Base-by-base conservation (phyloP, 192 early-diverging fungal species). In the Spizellomyces punctatus region DNA sequence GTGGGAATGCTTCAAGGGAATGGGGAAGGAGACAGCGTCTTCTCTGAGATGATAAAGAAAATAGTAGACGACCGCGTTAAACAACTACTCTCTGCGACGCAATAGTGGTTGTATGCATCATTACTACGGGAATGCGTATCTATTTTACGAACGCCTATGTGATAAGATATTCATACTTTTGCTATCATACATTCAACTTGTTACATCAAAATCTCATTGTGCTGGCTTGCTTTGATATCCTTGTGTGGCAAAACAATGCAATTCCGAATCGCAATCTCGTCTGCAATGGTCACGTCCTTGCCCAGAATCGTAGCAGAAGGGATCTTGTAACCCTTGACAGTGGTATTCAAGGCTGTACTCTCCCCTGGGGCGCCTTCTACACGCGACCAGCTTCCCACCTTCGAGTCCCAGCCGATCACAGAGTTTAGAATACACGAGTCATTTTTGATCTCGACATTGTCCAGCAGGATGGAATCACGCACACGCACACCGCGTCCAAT, bases 171-270 rank as follows among this genome's bases (percentile, higher is more conserved):
- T 36, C 27, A 36, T 36, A 36, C 27, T 36, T 36, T 36, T 36
- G 27, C 27, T 36, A 36, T 36, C 27, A 36, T 36, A 36, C 27
- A 2, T 36, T 3, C 27, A 36, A 36, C 27, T 36, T 19, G 17
- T 54, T 65, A 98, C 96, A 98, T 96, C 46, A 98, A 84, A 74
- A 98, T 93, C 78, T 96, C 95, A 75, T 95, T 92, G 78, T 96
- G 94, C 84, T 90, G 94, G 79, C 86, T 91, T 49, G 79, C 67
- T 78, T 92, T 92, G 64, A 99, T 84, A 65, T 96, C 97, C 89
- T 99, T 99, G 85, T 98, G 92, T 27, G 97, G 97, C 71, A 99
- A 76, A 42, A 99, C 96, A 65, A 98, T 95, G 69, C 95, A 98
- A 85, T 98, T 96, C 73, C 97, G 87, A 71, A 99, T 93, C 44